A percentile compares a stretch with the other conserved stretches of the same genome.
These are phyloP conservation scores for Phlyctochytrium bullatum DNA, from an alignment of 192 early-diverging fungal genomes.

Conservation along the genomic window DNA sequence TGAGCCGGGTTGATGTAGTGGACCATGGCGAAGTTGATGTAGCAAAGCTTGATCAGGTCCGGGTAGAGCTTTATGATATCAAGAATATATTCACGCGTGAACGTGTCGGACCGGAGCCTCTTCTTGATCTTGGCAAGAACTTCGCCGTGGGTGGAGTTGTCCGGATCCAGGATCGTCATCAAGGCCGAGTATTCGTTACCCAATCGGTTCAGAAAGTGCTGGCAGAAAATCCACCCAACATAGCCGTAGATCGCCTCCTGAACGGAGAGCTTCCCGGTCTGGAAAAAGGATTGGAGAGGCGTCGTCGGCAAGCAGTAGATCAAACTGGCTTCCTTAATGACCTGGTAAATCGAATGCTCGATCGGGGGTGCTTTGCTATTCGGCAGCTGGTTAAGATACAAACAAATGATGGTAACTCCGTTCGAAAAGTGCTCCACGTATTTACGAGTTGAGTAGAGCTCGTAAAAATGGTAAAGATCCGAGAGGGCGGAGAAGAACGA, in stretches of 20 bases:
- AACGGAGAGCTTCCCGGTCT: constrained; percentile 83
- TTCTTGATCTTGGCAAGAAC: constrained; percentile 98
- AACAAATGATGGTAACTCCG: constrained; percentile 90
- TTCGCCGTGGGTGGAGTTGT: constrained; percentile 83
- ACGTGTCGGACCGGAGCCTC: constrained; percentile 92
- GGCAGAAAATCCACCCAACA: constrained; percentile 96
- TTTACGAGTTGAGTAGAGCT: constrained; percentile 92
- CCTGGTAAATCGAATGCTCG: constrained; percentile 85
- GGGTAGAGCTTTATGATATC: constrained; percentile 95
- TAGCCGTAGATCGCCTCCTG: constrained; percentile 96
- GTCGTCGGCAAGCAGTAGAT: constrained; percentile 95
- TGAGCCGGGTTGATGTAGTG: constrained; percentile 80
- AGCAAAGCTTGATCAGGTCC: constrained; percentile 87
- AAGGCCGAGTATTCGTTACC: constrained; percentile 91
- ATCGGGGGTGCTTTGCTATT: constrained; percentile 78
- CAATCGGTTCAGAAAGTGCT: constrained; percentile 98
- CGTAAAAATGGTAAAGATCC: constrained; percentile 98
- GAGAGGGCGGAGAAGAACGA: constrained; percentile 92
- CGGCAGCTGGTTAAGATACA: constrained; percentile 86
- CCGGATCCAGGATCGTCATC: constrained; percentile 74
- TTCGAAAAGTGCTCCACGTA: constrained; percentile 99
- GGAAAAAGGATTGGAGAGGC: constrained; percentile 92
- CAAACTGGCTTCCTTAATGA: constrained; percentile 95
- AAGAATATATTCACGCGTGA: constrained; percentile 96
- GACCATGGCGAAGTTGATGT: constrained; percentile 90